These are phyloP conservation scores for Tetracentron sinense DNA, from an alignment of 164 flowering plant species.

Conservation along the genomic window DNA sequence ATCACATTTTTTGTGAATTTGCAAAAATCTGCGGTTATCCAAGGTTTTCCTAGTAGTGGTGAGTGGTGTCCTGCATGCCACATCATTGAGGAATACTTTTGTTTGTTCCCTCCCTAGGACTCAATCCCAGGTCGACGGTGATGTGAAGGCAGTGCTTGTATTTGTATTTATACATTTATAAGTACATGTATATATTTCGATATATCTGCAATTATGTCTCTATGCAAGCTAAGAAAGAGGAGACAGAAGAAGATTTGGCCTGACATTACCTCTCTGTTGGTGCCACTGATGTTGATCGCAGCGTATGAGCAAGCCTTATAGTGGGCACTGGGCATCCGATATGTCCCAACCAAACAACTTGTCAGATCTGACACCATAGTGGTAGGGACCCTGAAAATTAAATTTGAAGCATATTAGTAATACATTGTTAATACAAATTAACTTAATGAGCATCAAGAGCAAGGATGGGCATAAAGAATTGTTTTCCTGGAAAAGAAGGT, in stretches of 20 bases:
- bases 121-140: too few relatives aligned
- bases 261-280: constrained; percentile 99
- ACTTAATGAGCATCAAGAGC: too few relatives aligned
- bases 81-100: too few relatives aligned
- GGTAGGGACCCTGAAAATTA: constrained; percentile 78
- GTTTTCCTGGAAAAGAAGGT: neutral
- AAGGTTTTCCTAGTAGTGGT: too few relatives aligned
- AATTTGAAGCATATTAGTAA: constrained; percentile 5
- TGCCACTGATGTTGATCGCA: constrained; percentile 93
- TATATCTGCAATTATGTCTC: too few relatives aligned
- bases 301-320: constrained; percentile 98
- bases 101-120: too few relatives aligned
- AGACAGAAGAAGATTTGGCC: constrained; percentile 68
- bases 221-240: constrained; percentile 4
- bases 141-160: too few relatives aligned
- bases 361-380: constrained; percentile 92
- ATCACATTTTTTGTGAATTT: too few relatives aligned
- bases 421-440: neutral
- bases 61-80: too few relatives aligned
- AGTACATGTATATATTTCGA: too few relatives aligned
- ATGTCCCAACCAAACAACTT: constrained; percentile 96
- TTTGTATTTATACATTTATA: too few relatives aligned
- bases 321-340: constrained; percentile 95
- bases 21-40: too few relatives aligned
- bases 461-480: neutral